Conservation (phyloP, 139 green algal species). For the Tetraselmis striata region DNA sequence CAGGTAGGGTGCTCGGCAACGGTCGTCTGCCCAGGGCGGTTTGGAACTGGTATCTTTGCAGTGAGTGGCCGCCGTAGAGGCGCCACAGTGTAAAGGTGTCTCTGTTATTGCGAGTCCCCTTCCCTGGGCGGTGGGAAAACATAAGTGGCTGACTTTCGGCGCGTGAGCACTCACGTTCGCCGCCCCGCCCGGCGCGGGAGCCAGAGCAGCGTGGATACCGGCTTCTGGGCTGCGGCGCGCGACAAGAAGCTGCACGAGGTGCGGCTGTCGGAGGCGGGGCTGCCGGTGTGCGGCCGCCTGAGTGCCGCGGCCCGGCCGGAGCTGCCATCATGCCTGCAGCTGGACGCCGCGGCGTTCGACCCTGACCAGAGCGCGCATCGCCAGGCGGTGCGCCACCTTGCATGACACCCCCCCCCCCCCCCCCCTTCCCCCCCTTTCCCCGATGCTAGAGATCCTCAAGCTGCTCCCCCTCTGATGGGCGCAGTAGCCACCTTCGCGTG, state of each 20-base stretch:
- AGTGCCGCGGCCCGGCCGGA: not conserved
- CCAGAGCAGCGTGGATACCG: constrained; percentile 71
- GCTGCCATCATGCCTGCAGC: not conserved
- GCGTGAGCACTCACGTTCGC: too few species aligned
- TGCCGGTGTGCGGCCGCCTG: constrained; percentile 13
- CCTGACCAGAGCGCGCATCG: not conserved
- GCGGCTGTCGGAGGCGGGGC: constrained; percentile 42
- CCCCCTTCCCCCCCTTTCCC: too few species aligned
- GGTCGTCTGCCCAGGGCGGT: not conserved
- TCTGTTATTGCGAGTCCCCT: not conserved
- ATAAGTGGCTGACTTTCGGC: not conserved
- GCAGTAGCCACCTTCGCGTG: too few species aligned
- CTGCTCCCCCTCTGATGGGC: too few species aligned
- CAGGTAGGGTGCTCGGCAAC: not conserved
- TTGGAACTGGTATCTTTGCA: too few species aligned
- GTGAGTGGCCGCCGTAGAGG: not conserved
- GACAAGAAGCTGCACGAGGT: constrained; percentile 58
- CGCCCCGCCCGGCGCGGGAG: not conserved
- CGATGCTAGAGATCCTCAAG: too few species aligned
- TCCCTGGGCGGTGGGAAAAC: not conserved
- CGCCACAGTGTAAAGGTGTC: not conserved
- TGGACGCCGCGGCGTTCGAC: not conserved
- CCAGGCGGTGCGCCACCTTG: not conserved
- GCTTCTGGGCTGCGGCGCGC: constrained; percentile 73
- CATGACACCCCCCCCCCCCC: too few species aligned